These are phyloP conservation scores for Lobulomyces angularis DNA, from an alignment of 192 early-diverging fungal species.

Conservation along the genomic window DNA sequence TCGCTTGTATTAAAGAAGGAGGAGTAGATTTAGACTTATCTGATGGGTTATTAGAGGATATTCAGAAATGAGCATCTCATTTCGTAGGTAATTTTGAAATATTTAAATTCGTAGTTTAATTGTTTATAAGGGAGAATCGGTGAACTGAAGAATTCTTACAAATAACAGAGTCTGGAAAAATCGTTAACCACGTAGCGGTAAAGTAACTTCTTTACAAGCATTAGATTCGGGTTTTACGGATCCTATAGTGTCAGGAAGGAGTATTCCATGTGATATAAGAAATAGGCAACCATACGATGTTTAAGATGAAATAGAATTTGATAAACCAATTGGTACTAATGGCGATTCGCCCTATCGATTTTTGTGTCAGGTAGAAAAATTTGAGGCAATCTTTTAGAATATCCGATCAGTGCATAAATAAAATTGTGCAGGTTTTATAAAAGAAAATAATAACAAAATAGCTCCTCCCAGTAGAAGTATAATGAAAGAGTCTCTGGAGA, in stretches of 20 bases:
- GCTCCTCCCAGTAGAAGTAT: constrained; percentile 76
- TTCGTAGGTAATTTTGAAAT: constrained; percentile 74
- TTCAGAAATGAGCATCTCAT: constrained; percentile 84
- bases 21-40: constrained; percentile 90
- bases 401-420: constrained; percentile 86
- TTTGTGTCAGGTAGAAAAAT: constrained; percentile 93
- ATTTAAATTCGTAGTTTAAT: no score
- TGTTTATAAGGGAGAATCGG: no score
- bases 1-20: constrained; percentile 90
- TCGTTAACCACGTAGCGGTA: constrained; percentile 75
- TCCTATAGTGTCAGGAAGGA: constrained; percentile 87
- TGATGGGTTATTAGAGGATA: constrained; percentile 85
- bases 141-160: constrained; percentile 80
- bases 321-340: constrained; percentile 86
- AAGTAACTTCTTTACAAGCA: constrained; percentile 77
- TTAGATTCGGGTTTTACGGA: constrained; percentile 87
- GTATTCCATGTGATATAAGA: constrained; percentile 86
- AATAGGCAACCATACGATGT: constrained; percentile 92
- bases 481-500: constrained; percentile 99
- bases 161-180: constrained; percentile 91
- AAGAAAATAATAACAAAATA: constrained; percentile 97
- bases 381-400: constrained; percentile 94
- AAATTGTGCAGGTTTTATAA: constrained; percentile 88
- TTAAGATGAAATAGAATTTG: constrained; percentile 89
- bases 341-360: constrained; percentile 91